phyloP scores from a whole-genome alignment of 1,139 yeast genomes.

The Geotrichum candidum region DNA sequence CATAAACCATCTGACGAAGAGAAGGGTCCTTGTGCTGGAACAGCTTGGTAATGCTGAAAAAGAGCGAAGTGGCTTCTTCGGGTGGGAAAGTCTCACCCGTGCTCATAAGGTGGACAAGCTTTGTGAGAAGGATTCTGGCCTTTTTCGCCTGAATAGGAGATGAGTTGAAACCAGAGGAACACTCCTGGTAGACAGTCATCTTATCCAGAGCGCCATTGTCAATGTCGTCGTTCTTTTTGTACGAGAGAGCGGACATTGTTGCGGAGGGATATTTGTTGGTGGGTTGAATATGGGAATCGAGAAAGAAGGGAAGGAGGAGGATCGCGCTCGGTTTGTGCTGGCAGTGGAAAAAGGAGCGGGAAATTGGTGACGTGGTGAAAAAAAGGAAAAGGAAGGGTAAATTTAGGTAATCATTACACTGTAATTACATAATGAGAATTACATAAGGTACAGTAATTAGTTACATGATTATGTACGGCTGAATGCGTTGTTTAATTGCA shows the following conservation, averaged over 20 bases:
- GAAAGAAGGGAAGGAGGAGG: neutral
- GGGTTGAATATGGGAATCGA: neutral
- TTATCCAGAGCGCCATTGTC: conserved; percentile 76
- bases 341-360: neutral
- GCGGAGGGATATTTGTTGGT: neutral
- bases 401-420: neutral
- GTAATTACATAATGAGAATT: neutral
- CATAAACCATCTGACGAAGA: conserved; percentile 86
- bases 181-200: conserved; percentile 96
- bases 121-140: conserved; percentile 73
- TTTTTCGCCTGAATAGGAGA: conserved; percentile 84
- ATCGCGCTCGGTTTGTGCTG: neutral
- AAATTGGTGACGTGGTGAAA: neutral
- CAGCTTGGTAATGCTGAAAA: conserved; percentile 88
- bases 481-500: neutral
- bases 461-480: too few relatives aligned
- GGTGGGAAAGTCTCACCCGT: conserved; percentile 84
- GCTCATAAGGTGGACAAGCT: conserved; percentile 59
- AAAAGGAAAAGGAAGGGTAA: neutral
- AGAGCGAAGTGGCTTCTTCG: conserved; percentile 85
- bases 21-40: conserved; percentile 91
- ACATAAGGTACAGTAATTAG: too few relatives aligned
- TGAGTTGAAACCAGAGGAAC: conserved; percentile 87
- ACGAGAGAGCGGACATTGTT: conserved; percentile 68
- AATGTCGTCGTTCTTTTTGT: conserved; percentile 77